Evolutionary conservation across 2,329 filamentous ascomycete species (phyloP), one percentile per base, ranked within the genome.

Genomic region (Colletotrichum lindemuthianum): DNA sequence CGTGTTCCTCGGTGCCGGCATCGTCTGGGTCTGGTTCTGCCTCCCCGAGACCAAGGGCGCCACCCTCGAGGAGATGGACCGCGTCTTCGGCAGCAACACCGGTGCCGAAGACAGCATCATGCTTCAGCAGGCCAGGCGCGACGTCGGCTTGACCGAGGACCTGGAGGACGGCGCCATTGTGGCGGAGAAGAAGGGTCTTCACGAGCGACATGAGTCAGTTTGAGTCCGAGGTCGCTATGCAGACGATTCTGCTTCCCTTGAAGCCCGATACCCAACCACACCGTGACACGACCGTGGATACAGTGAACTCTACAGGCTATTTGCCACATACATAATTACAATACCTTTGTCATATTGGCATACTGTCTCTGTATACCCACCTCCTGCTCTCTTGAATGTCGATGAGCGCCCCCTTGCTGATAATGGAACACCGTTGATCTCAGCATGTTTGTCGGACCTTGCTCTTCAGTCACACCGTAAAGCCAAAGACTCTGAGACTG

Each of bases 11-110:
- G 74, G 81, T 6, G 71, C 74, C 3, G 79, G 83, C 1, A 77
- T 81, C 34, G 70, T 81, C 6, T 87, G 83, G 72, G 78, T 84
- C 8, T 84, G 76, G 67, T 82, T 84, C 70, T 78, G 77, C 52
- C 74, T 87, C 2, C 85, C 85, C 0, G 84, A 87, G 70, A 88
- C 85, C 3, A 86, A 85, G 70, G 81, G 82, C 49, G 77, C 82
- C 40, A 84, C 82, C 3, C 76, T 87, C 7, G 85, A 87, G 69
- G 81, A 82, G 41, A 83, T 86, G 77, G 84, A 87, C 67, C 77
- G 77, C 1, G 76, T 87, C 6, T 87, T 87, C 60, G 72, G 73
- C 43, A 78, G 77, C 63, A 73, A 74, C 7, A 75, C 74, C 3
- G 77, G 76, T 5, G 72, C 71, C 13, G 68, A 70, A 57, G 74